These are phyloP conservation scores for Xerocomus potaroensis DNA, from an alignment of 768 basidiomycete genomes.

Conservation along the genomic window DNA sequence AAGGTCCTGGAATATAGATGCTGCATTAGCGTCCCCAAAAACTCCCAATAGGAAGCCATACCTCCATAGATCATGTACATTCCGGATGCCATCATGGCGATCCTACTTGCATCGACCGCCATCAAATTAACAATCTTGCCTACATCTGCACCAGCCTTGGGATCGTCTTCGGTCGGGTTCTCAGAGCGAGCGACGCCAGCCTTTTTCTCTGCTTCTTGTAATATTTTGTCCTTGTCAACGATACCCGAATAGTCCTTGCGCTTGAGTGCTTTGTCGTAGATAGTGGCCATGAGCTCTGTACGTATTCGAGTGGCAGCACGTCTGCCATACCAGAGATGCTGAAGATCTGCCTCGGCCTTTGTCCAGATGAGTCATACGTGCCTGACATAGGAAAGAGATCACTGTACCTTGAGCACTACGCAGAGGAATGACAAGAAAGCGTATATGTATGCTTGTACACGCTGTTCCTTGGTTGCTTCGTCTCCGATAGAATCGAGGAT, in stretches of 20 bases:
- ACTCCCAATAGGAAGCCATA: slow-evolving; percentile 17
- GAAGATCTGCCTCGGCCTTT: slow-evolving; percentile 61
- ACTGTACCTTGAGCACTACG: slow-evolving; percentile 31
- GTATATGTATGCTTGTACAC: slow-evolving; percentile 67
- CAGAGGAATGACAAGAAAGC: slow-evolving; percentile 71
- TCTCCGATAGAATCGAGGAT: slow-evolving; percentile 57
- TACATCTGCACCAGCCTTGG: slow-evolving; percentile 75
- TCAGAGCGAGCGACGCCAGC: slow-evolving; percentile 17
- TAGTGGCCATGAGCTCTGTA: slow-evolving; percentile 75
- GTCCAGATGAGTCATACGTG: not conserved
- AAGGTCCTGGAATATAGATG: slow-evolving; percentile 44
- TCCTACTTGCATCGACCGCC: slow-evolving; percentile 70
- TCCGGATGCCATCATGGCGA: slow-evolving; percentile 51
- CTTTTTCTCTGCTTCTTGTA: slow-evolving; percentile 22
- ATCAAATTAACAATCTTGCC: slow-evolving; percentile 91
- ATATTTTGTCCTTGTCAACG: slow-evolving; percentile 45
- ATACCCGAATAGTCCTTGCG: slow-evolving; percentile 81
- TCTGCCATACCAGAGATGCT: slow-evolving; percentile 78
- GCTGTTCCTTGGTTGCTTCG: slow-evolving; percentile 44
- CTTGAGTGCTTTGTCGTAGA: slow-evolving; percentile 86
- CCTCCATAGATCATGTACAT: slow-evolving; percentile 68
- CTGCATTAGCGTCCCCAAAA: not conserved
- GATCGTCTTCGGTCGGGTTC: slow-evolving; percentile 38
- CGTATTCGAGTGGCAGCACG: slow-evolving; percentile 72
- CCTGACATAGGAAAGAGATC: not conserved